Evolutionary conservation across 176 grass and related monocot genomes (phyloP).

Genomic region (Paspalum notatum): DNA sequence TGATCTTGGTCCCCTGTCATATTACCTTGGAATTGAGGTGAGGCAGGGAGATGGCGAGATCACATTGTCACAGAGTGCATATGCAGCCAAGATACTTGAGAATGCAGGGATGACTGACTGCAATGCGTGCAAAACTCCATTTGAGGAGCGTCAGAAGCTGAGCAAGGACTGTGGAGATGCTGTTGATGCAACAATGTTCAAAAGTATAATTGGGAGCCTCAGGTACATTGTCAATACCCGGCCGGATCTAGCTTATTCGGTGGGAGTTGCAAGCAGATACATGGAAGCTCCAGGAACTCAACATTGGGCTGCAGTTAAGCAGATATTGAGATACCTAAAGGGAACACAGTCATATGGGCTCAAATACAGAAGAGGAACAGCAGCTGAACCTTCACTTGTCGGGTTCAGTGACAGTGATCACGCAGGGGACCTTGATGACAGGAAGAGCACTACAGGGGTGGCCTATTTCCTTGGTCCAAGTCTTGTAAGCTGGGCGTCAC

Average conservation of each 20-base stretch:
- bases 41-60: neutral
- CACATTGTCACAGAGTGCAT: neutral
- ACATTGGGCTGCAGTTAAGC: neutral
- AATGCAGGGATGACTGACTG: neutral
- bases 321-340: neutral
- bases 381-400: accelerated
- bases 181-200: neutral
- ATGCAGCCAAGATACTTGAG: neutral
- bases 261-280: neutral
- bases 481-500: neutral
- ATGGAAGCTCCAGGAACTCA: neutral
- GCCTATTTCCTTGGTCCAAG: accelerated
- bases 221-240: neutral
- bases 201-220: neutral
- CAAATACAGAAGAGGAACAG: neutral
- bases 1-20: neutral
- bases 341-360: neutral
- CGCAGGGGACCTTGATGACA: neutral
- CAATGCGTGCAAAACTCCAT: neutral
- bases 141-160: neutral
- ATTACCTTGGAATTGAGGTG: neutral
- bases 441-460: neutral
- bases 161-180: neutral
- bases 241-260: neutral
- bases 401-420: neutral